These are phyloP conservation scores for Wickerhamomyces hampshirensis DNA, from an alignment of 805 yeast genomes.

Conservation along the genomic window DNA sequence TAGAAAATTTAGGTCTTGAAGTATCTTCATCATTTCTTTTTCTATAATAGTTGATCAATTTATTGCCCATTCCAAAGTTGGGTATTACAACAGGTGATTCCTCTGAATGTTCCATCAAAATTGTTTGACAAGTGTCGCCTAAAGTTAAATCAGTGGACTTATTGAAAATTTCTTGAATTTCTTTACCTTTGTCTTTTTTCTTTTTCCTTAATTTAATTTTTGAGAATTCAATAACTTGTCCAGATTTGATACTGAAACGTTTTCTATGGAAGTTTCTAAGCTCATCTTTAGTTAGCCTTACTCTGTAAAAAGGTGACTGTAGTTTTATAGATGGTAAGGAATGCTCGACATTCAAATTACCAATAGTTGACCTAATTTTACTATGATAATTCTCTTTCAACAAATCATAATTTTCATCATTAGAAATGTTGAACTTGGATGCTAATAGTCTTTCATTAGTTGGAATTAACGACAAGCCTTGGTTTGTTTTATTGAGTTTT, in stretches of 20 bases:
- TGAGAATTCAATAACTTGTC: conserved; percentile 69
- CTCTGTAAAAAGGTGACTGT: conserved; percentile 90
- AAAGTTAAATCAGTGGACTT: conserved; percentile 71
- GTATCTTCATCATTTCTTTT: conserved; percentile 77
- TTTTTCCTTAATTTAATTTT: conserved; percentile 74
- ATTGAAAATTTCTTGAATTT: conserved; percentile 66
- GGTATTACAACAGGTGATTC: conserved; percentile 79
- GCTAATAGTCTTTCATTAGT: conserved; percentile 49
- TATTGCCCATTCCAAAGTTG: conserved; percentile 94
- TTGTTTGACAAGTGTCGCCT: conserved; percentile 76
- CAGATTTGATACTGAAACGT: conserved; percentile 68
- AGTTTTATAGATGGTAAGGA: conserved; percentile 80
- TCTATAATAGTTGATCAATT: conserved; percentile 87
- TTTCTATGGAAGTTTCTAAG: conserved; percentile 80
- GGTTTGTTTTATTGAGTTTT: conserved; percentile 7
- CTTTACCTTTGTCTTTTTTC: conserved; percentile 85
- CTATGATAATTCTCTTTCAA: conserved; percentile 84
- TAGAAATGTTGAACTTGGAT: conserved; percentile 74
- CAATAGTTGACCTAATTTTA: conserved; percentile 87
- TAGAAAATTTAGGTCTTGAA: conserved; percentile 77
- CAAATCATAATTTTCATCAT: conserved; percentile 80
- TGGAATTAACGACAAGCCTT: conserved; percentile 34
- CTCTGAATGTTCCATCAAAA: conserved; percentile 85
- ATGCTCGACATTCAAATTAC: conserved; percentile 87
- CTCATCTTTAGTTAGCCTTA: conserved; percentile 59